Evolutionary conservation across 2,329 filamentous ascomycete genomes (phyloP).

Genomic region (Exserohilum rostratum): DNA sequence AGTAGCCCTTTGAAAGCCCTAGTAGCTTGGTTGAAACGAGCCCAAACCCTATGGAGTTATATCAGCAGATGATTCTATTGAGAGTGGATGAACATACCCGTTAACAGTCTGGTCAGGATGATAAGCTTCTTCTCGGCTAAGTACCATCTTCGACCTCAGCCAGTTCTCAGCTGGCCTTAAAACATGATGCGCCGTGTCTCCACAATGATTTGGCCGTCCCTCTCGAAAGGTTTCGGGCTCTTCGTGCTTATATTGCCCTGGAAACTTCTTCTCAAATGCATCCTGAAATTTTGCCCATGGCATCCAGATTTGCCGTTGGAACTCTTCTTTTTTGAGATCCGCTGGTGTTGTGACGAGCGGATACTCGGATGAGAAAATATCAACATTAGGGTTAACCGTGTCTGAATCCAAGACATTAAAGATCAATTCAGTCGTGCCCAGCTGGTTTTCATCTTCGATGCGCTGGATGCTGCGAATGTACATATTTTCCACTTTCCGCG

Average conservation of each 20-base stretch:
- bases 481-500: slow-evolving; percentile 62
- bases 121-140: slow-evolving; percentile 66
- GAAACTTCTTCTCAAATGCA: slow-evolving; percentile 46
- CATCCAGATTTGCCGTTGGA: slow-evolving; percentile 48
- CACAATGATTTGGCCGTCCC: slow-evolving; percentile 18
- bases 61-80: slow-evolving; percentile 1
- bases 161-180: slow-evolving; percentile 54
- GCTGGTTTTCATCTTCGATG: slow-evolving; percentile 41
- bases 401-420: slow-evolving; percentile 59
- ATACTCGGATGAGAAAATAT: slow-evolving; percentile 55
- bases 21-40: slow-evolving; percentile 71
- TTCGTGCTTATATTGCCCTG: slow-evolving; percentile 15
- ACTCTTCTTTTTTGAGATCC: slow-evolving; percentile 27
- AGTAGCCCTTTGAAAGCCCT: slow-evolving; percentile 75
- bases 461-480: slow-evolving; percentile 69
- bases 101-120: slow-evolving; percentile 54
- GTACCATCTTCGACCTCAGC: slow-evolving; percentile 67
- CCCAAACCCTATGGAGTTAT: slow-evolving; percentile 55
- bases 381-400: slow-evolving; percentile 28
- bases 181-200: slow-evolving; percentile 17
- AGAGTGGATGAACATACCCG: slow-evolving; percentile 54
- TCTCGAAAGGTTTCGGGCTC: slow-evolving; percentile 6
- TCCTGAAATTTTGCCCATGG: slow-evolving; percentile 53
- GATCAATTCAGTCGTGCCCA: slow-evolving; percentile 61
- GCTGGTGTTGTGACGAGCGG: slow-evolving; percentile 13